Conservation (phyloP, 345 rosid species). For the Arabidopsis suecica region DNA sequence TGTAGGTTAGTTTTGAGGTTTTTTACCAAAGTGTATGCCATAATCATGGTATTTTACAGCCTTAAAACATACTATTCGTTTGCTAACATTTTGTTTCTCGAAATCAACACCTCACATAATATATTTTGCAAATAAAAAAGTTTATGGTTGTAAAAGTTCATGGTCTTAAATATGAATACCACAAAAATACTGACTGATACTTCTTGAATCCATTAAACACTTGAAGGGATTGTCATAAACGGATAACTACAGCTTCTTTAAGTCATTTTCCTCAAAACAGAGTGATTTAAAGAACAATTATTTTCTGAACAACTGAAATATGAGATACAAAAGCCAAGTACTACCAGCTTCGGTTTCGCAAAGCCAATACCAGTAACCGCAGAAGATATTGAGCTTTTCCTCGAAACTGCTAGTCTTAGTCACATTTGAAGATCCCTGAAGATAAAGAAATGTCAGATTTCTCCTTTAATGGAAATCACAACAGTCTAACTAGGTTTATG, state of each 20-base stretch:
- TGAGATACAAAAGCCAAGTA: conserved; percentile 28
- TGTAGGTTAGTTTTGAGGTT: too few relatives aligned
- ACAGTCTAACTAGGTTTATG: background rate
- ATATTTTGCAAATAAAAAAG: background rate
- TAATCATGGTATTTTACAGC: too few relatives aligned
- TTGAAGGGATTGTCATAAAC: background rate
- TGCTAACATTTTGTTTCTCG: background rate
- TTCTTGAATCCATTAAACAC: conserved; percentile 8
- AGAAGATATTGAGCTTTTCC: conserved; percentile 25
- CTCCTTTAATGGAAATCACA: background rate
- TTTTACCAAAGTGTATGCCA: too few relatives aligned
- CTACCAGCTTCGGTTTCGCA: conserved; percentile 16
- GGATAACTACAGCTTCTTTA: conserved; percentile 8
- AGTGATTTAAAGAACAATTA: conserved; percentile 19
- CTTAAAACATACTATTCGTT: too few relatives aligned
- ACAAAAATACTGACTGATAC: background rate
- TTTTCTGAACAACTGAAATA: conserved; percentile 29
- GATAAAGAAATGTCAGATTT: conserved; percentile 13
- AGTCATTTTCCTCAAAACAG: conserved; percentile 22
- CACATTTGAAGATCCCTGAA: conserved; percentile 29
- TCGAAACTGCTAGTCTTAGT: conserved; percentile 30
- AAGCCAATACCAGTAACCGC: conserved; percentile 17
- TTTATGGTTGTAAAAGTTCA: background rate
- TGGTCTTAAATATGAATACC: background rate
- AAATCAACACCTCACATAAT: background rate